Conservation (phyloP, 352 stramenopile species). For the Pythium angustatum region DNA sequence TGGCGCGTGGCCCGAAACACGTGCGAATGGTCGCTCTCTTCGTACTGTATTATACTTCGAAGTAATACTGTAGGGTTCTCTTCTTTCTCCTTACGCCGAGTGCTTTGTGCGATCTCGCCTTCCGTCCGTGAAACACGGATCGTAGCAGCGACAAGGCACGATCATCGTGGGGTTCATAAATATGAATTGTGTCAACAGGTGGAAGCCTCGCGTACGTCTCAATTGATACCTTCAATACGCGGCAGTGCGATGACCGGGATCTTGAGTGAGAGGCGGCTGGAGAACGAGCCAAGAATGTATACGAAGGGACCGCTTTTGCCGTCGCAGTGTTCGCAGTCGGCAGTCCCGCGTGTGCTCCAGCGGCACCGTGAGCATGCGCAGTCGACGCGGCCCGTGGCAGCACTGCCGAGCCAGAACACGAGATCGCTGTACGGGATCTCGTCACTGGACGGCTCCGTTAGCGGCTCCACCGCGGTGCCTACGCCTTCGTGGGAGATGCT, state of each 20-base stretch:
- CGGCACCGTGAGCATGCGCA: slow-evolving; percentile 10
- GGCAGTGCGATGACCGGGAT: slow-evolving; percentile 58
- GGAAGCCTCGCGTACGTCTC: slow-evolving; percentile 1
- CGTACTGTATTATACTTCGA: no score
- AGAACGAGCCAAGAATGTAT: background rate
- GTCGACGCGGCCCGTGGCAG: slow-evolving; percentile 14
- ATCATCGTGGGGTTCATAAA: background rate
- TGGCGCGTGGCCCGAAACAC: no score
- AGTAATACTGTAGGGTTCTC: no score
- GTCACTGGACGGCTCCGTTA: slow-evolving; percentile 11
- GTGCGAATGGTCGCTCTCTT: no score
- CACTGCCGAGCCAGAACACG: slow-evolving; percentile 23
- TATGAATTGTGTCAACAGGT: background rate
- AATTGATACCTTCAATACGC: slow-evolving; percentile 68
- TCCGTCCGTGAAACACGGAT: background rate
- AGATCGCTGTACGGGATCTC: slow-evolving; percentile 28
- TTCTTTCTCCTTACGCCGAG: background rate
- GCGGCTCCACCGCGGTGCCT: slow-evolving; percentile 9
- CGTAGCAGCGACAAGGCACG: background rate
- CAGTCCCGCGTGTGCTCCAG: background rate
- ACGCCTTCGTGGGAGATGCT: no score
- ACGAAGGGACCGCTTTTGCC: background rate
- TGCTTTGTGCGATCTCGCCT: background rate
- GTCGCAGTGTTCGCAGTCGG: background rate
- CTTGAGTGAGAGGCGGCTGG: slow-evolving; percentile 24